phyloP scores from a whole-genome alignment of 352 stramenopile genomes.

The Phytophthora tubulina region DNA sequence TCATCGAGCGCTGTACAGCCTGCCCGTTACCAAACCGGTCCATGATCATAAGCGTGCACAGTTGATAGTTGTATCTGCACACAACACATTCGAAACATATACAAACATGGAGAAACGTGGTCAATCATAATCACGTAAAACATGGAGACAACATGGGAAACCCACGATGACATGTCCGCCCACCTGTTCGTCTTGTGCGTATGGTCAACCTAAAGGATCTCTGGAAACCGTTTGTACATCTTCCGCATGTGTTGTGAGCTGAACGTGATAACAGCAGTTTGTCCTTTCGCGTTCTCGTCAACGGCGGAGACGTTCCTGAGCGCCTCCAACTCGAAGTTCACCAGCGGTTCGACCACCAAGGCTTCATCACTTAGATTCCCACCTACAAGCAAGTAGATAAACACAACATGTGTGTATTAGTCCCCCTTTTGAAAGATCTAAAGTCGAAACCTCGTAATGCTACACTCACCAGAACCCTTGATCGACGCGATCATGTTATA shows the following conservation, averaged over 20 bases:
- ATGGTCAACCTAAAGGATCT: slow-evolving; percentile 12
- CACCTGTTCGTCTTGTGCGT: slow-evolving; percentile 22
- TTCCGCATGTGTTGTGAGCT: slow-evolving; percentile 12
- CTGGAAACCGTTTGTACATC: slow-evolving; percentile 9
- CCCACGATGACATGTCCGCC: background rate
- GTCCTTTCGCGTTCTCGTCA: background rate
- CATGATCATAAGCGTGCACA: slow-evolving; percentile 20
- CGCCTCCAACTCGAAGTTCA: background rate
- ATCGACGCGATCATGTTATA: slow-evolving; percentile 13
- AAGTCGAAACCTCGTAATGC: no score
- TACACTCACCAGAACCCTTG: slow-evolving; percentile 3
- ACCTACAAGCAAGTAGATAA: background rate
- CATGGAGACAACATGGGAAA: slow-evolving; percentile 1
- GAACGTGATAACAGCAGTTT: slow-evolving; percentile 10
- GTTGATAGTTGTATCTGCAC: slow-evolving; percentile 18
- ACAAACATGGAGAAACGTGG: slow-evolving; percentile 3
- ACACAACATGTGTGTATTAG: background rate
- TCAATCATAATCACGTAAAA: background rate
- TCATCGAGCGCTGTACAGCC: slow-evolving; percentile 8
- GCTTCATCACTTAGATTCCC: slow-evolving; percentile 4
- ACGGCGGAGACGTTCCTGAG: slow-evolving; percentile 1
- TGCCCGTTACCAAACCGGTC: slow-evolving; percentile 12
- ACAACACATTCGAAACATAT: slow-evolving; percentile 7
- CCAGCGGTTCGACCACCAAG: slow-evolving; percentile 3
- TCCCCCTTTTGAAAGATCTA: background rate